A percentile compares a stretch with the other conserved stretches of the same genome.
Conservation (phyloP, 129 eudicot genomes). For the Pulicaria dysenterica region DNA sequence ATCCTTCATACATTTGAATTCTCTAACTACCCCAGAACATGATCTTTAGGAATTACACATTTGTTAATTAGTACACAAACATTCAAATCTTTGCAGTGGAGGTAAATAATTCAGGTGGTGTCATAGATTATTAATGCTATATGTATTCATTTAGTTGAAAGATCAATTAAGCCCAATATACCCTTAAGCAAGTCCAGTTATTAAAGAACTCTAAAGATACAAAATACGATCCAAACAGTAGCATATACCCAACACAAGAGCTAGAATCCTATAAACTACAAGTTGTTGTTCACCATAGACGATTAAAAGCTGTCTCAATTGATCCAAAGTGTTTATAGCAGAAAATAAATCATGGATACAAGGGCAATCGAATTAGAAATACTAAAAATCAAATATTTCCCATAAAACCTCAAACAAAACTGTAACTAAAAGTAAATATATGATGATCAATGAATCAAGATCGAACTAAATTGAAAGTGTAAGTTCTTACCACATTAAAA, state of each 20-base stretch:
- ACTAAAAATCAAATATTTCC: slow-evolving; percentile 10
- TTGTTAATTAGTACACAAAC: background rate
- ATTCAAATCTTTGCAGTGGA: background rate
- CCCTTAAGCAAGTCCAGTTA: no score
- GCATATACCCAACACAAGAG: background rate
- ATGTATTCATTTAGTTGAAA: background rate
- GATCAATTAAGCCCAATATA: no score
- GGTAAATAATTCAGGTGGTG: background rate
- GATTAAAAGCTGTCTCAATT: slow-evolving; percentile 16
- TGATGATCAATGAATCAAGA: slow-evolving; percentile 23
- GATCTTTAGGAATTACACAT: slow-evolving; percentile 4
- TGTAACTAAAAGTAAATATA: slow-evolving; percentile 20
- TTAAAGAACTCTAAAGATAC: background rate
- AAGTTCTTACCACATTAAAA: slow-evolving; percentile 27
- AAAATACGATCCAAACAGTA: slow-evolving; percentile 11
- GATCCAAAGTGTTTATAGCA: background rate
- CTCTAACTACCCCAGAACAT: slow-evolving; percentile 10
- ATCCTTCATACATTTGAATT: background rate
- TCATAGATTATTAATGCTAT: background rate
- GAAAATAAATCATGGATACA: slow-evolving; percentile 2
- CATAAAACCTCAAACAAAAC: slow-evolving; percentile 9
- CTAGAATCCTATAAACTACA: slow-evolving; percentile 3
- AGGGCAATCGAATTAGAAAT: slow-evolving; percentile 11
- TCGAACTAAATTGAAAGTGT: slow-evolving; percentile 16
- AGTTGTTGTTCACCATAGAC: background rate